A percentile compares a stretch with the other conserved stretches of the same genome.
Conservation (phyloP, 192 early-diverging fungal genomes). For the Backusella australiensis region DNA sequence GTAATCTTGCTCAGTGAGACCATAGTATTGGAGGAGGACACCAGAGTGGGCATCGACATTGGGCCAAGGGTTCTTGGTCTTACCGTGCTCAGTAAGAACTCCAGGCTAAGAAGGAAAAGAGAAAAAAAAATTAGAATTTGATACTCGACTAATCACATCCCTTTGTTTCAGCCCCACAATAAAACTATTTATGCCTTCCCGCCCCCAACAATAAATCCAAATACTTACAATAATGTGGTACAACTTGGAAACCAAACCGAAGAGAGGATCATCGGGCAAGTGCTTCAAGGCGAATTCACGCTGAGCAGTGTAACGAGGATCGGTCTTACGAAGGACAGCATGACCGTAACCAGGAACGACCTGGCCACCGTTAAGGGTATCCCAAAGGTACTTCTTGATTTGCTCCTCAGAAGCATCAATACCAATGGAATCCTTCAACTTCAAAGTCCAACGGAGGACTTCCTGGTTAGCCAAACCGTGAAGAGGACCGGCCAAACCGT, state of each 20-base stretch:
- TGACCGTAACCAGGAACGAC: slow-evolving; percentile 99
- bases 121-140: not conserved
- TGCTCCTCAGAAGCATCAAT: slow-evolving; percentile 84
- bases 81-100: slow-evolving; percentile 97
- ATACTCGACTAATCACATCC: not conserved
- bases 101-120: slow-evolving; percentile 53
- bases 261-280: slow-evolving; percentile 93
- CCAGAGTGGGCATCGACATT: slow-evolving; percentile 99
- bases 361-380: slow-evolving; percentile 91
- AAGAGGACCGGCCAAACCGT: slow-evolving; percentile 97
- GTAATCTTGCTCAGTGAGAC: slow-evolving; percentile 96
- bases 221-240: slow-evolving; percentile 83
- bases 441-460: slow-evolving; percentile 95
- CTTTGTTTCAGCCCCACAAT: not conserved
- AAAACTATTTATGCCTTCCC: not conserved
- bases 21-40: slow-evolving; percentile 95
- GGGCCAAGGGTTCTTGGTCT: slow-evolving; percentile 99
- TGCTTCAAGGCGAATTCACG: slow-evolving; percentile 99
- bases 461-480: slow-evolving; percentile 99
- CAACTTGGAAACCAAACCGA: slow-evolving; percentile 93
- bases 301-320: slow-evolving; percentile 98
- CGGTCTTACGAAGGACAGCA: slow-evolving; percentile 92
- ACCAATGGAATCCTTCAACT: slow-evolving; percentile 89
- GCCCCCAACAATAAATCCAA: not conserved
- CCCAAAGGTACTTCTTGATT: slow-evolving; percentile 97